phyloP scores from a whole-genome alignment of 371 early-diverging fungal species.

The Apophysomyces elegans region DNA sequence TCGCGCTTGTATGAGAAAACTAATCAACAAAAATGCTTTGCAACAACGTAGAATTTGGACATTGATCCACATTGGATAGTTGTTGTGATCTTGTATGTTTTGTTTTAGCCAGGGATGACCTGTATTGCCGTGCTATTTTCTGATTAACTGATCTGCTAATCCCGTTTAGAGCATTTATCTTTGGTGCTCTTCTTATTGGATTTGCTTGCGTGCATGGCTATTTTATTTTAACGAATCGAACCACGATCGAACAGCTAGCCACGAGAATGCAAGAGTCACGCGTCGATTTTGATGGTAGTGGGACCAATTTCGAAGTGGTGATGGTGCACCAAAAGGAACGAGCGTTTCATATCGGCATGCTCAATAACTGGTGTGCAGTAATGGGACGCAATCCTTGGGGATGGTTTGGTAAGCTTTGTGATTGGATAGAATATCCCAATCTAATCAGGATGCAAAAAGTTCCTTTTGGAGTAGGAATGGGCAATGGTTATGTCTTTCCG shows the following conservation, averaged over 20 bases:
- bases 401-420: constrained; percentile 48
- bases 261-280: constrained; percentile 47
- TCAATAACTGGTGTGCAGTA: constrained; percentile 46
- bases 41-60: constrained; percentile 16
- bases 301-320: constrained; percentile 52
- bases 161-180: constrained; percentile 36
- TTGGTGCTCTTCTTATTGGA: constrained; percentile 49
- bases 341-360: constrained; percentile 49
- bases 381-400: constrained; percentile 42
- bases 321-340: constrained; percentile 45
- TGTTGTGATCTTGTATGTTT: constrained; percentile 36
- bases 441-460: constrained; percentile 22
- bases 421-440: not conserved
- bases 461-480: constrained; percentile 42
- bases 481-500: constrained; percentile 56
- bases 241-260: constrained; percentile 60
- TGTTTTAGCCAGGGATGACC: too few relatives aligned
- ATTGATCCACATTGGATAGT: constrained; percentile 52
- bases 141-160: not conserved
- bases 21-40: not conserved
- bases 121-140: constrained; percentile 3
- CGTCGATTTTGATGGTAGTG: constrained; percentile 50
- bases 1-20: not conserved
- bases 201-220: constrained; percentile 53
- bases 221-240: constrained; percentile 56